Percentiles rank a stretch among this genome's conserved stretches.
Conservation (phyloP, 495 filamentous ascomycete genomes). For the Evansstolkia leycettana region DNA sequence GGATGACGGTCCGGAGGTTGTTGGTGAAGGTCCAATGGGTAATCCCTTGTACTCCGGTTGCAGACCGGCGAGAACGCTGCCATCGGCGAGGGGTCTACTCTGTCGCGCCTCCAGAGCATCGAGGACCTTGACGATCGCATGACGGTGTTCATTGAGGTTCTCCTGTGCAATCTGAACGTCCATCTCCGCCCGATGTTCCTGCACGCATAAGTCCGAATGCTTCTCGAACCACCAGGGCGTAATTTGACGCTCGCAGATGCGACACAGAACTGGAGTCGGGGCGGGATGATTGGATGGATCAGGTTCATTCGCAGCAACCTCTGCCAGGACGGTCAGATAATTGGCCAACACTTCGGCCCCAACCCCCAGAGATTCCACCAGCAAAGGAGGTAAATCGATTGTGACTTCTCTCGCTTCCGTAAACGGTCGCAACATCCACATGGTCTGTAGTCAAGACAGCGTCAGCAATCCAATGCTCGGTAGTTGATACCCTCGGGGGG, state of each 20-base stretch:
- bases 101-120: constrained; percentile 81
- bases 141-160: constrained; percentile 82
- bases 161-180: constrained; percentile 94
- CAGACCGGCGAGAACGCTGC: constrained; percentile 40
- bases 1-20: constrained; percentile 41
- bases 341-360: constrained; percentile 91
- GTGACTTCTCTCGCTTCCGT: constrained; percentile 80
- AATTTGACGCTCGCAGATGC: constrained; percentile 95
- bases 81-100: constrained; percentile 47
- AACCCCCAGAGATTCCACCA: constrained; percentile 88
- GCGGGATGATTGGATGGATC: constrained; percentile 76
- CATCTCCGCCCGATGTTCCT: constrained; percentile 94
- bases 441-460: constrained; percentile 49
- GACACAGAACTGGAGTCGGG: constrained; percentile 80
- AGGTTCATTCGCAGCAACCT: constrained; percentile 76
- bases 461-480: constrained; percentile 14
- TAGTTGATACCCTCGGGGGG: too few relatives aligned
- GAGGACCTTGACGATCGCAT: constrained; percentile 88
- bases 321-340: constrained; percentile 80
- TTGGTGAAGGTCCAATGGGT: constrained; percentile 60
- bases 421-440: constrained; percentile 99
- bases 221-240: constrained; percentile 99
- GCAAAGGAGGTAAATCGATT: constrained; percentile 80
- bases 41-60: constrained; percentile 84
- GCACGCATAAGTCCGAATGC: constrained; percentile 88